phyloP scores from a whole-genome alignment of 768 basidiomycete genomes.

The Termitomyces sp. region DNA sequence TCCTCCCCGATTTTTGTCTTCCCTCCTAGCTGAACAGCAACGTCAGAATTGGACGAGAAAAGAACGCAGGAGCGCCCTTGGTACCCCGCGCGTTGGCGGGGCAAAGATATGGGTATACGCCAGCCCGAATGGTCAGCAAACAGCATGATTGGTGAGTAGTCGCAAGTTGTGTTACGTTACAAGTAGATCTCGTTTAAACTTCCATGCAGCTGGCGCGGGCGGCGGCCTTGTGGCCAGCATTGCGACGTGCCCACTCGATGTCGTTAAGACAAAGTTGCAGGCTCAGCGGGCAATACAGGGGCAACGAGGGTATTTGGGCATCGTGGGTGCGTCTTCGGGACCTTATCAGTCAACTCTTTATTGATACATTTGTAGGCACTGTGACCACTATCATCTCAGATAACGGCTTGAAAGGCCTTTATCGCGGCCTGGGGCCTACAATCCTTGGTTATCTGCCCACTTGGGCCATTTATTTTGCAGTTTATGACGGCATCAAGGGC shows the following conservation, averaged over 20 bases:
- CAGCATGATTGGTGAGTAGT: conserved; percentile 74
- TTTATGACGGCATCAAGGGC: conserved; percentile 94
- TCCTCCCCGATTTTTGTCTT: not conserved
- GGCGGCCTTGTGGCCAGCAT: conserved; percentile 91
- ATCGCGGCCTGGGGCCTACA: conserved; percentile 96
- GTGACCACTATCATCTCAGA: conserved; percentile 42
- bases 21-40: conserved; percentile 1
- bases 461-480: conserved; percentile 98
- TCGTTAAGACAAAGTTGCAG: conserved; percentile 96
- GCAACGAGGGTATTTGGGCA: conserved; percentile 72
- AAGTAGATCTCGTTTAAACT: conserved; percentile 11
- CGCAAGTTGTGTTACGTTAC: no score
- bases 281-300: conserved; percentile 79
- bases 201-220: conserved; percentile 78
- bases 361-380: conserved; percentile 28
- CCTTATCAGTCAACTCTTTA: conserved; percentile 7
- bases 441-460: conserved; percentile 96
- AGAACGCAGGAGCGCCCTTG: conserved; percentile 12
- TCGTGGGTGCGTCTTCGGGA: conserved; percentile 52
- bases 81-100: conserved; percentile 57
- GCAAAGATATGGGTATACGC: conserved; percentile 63
- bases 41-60: conserved; percentile 11
- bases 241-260: conserved; percentile 95
- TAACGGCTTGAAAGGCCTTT: conserved; percentile 86
- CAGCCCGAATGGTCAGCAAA: conserved; percentile 65